These are phyloP conservation scores for Botrytis deweyae DNA, from an alignment of 2,329 filamentous ascomycete species.

Conservation along the genomic window DNA sequence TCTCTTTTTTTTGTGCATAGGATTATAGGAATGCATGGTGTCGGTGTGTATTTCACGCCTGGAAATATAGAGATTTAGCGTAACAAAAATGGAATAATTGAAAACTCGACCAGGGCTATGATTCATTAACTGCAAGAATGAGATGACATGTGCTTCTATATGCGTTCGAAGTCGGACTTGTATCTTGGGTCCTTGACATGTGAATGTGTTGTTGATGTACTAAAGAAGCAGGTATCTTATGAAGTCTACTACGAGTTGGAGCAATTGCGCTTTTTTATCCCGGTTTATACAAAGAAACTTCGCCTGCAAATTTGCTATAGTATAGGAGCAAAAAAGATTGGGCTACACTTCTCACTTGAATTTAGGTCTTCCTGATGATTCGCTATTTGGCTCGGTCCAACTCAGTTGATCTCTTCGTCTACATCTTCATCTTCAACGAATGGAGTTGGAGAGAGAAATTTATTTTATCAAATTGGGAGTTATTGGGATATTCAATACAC, in stretches of 20 bases:
- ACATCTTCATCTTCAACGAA: not conserved
- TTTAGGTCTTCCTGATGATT: not conserved
- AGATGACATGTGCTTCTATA: not conserved
- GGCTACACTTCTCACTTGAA: not conserved
- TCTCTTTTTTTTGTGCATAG: conserved; percentile 3
- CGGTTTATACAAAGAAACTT: not conserved
- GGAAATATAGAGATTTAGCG: not conserved
- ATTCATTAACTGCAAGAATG: not conserved
- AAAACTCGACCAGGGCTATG: not conserved
- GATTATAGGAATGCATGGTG: not conserved
- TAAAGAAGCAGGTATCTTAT: not conserved
- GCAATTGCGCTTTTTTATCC: not conserved
- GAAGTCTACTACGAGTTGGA: not conserved
- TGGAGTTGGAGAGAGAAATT: not conserved
- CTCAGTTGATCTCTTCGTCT: not conserved
- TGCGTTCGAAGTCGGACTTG: not conserved
- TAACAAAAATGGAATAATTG: not conserved
- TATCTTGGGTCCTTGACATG: not conserved
- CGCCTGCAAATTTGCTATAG: not conserved
- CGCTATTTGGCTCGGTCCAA: not conserved
- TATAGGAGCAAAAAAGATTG: not conserved
- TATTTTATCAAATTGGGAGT: not conserved
- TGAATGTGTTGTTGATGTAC: not conserved
- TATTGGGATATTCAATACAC: not conserved
- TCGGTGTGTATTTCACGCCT: not conserved